These are phyloP conservation scores for Globisporangium spiculum DNA, from an alignment of 352 stramenopile species.

Conservation along the genomic window DNA sequence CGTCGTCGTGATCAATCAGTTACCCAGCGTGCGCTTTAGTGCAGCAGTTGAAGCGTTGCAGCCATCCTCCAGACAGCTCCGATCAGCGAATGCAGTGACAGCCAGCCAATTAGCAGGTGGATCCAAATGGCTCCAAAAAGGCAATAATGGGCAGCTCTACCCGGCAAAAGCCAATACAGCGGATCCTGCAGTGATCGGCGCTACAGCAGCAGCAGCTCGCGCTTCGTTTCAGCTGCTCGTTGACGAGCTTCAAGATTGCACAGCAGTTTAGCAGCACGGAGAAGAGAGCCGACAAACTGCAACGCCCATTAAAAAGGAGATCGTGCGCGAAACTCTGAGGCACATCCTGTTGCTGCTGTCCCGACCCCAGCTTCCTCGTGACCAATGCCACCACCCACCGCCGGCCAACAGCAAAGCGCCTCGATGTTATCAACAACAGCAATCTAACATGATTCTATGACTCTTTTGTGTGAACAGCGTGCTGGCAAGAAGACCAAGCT, in stretches of 20 bases:
- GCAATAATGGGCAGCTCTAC: background rate
- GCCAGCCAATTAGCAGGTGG: slow-evolving; percentile 1
- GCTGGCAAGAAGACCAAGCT: slow-evolving; percentile 94
- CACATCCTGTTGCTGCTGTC: background rate
- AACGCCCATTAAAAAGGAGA: no score
- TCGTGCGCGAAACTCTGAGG: background rate
- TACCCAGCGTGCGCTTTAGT: no score
- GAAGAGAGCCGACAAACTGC: background rate
- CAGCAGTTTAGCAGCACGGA: background rate
- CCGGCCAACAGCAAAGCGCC: background rate
- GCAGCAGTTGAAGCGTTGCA: background rate
- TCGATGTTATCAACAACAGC: background rate
- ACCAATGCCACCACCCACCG: background rate
- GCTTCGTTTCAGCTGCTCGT: background rate
- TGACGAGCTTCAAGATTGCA: background rate
- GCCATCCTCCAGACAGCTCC: background rate
- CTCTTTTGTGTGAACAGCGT: slow-evolving; percentile 32
- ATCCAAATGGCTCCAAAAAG: background rate
- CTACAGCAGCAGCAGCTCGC: background rate
- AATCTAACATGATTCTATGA: background rate
- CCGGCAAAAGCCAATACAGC: background rate
- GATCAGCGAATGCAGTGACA: background rate
- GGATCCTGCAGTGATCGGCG: no score
- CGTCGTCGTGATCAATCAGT: background rate
- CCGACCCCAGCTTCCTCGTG: no score